Evolutionary conservation across 176 grass and related monocot species (phyloP), one percentile per base, ranked within the genome.

Genomic region (Calamus simplicifolius): DNA sequence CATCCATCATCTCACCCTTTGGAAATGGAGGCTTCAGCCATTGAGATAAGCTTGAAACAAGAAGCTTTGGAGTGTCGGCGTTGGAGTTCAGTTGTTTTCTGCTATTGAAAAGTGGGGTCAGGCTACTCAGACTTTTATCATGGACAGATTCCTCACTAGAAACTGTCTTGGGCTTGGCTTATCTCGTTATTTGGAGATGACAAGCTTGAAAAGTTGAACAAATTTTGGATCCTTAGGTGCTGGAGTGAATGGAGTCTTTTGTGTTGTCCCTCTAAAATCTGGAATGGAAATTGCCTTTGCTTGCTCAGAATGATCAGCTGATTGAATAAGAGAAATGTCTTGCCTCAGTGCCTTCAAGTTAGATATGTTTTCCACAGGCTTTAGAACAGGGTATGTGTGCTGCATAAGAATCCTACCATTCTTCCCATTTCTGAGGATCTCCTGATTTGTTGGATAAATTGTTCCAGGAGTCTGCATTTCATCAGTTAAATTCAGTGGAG

Each of bases 401-500:
- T 92, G 81, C 15, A 69, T 82, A 10, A 52, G 51, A 53, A 81
- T 85, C 19, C 68, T 56, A 28, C 59, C 63, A 54, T 19, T 59
- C 60, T 85, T 85, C 30, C 75, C 79, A 15, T 62, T 75, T 52
- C 29, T 31, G 70, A 59, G 52, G 62, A 73, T 57, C 43, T 81
- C 78, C 77, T 25, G 49, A 18, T 73, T 75, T 4, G 81, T 73
- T 72, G 81, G 63, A 60, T 78, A 85, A 56, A 78, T 25, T 66
- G 93, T 92, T 68, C 59, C 73, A 50, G 93, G 93, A 3, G 93
- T 98, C 25, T 92, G 62, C 81, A 92, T 85, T 17, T 98, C 84
- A 18, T 83, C 76, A 16, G 15, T 78, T 48, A 98, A 59, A 68
- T 59, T 60, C 17, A 78, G 25, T 54, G 93, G 93, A 35, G 93